Percentiles rank a stretch among this genome's conserved stretches.
phyloP scores from a whole-genome alignment of 768 basidiomycete species.

The Solioccasus polychromus region DNA sequence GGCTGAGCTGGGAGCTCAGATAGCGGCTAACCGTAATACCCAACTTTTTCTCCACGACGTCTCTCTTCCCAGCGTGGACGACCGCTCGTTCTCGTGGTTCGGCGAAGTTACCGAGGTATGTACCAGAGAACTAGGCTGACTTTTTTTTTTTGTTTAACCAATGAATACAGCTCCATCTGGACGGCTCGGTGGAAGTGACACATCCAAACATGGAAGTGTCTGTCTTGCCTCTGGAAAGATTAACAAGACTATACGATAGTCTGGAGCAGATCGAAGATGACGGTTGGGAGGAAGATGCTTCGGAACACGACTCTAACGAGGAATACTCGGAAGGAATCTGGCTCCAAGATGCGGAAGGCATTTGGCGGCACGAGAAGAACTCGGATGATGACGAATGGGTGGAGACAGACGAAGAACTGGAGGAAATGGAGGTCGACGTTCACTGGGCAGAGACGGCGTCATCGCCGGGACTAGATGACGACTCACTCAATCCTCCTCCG shows the following conservation, averaged over 20 bases:
- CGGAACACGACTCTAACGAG: conserved; percentile 36
- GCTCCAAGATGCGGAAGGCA: conserved; percentile 41
- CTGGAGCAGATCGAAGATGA: conserved; percentile 77
- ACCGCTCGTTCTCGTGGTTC: conserved; percentile 64
- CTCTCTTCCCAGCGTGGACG: conserved; percentile 38
- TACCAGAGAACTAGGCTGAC: conserved; percentile 2
- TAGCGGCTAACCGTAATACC: conserved; percentile 48
- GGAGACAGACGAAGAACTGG: conserved; percentile 33
- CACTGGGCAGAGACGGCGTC: conserved; percentile 29
- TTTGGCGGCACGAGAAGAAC: conserved; percentile 31
- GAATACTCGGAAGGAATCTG: conserved; percentile 42
- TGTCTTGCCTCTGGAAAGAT: conserved; percentile 58
- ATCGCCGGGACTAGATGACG: conserved; percentile 16
- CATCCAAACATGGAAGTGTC: conserved; percentile 54
- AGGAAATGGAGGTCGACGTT: conserved; percentile 36
- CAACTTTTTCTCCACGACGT: conserved; percentile 42
- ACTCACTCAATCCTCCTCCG: conserved; percentile 13
- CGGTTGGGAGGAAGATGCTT: conserved; percentile 45
- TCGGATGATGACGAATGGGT: conserved; percentile 41
- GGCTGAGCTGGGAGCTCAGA: conserved; percentile 57
- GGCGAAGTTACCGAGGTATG: conserved; percentile 81
- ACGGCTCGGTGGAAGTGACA: conserved; percentile 71
- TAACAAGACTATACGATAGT: conserved; percentile 79
- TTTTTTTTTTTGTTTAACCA: conserved; percentile 9
- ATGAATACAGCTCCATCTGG: conserved; percentile 56